These are phyloP conservation scores for Trypanosoma cruzi DNA, from an alignment of 208 protist genomes.

Conservation along the genomic window DNA sequence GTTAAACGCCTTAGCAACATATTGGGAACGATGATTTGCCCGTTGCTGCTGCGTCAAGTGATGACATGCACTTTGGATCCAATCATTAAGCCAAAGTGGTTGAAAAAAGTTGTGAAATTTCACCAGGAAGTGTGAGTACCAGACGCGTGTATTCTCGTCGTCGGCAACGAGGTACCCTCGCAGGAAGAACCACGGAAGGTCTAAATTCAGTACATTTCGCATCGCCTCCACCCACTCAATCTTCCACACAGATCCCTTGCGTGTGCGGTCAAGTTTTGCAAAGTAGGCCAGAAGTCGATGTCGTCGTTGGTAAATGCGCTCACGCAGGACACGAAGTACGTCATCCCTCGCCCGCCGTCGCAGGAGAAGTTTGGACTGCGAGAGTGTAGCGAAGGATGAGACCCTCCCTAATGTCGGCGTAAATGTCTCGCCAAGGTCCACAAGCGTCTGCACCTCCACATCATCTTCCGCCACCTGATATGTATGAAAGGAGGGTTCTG, in stretches of 20 bases:
- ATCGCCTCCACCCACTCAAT: slow-evolving; percentile 92
- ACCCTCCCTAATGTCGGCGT: slow-evolving; percentile 33
- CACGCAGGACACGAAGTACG: slow-evolving; percentile 81
- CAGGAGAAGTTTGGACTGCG: slow-evolving; percentile 23
- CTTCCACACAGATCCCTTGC: slow-evolving; percentile 90
- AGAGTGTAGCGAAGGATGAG: slow-evolving; percentile 35
- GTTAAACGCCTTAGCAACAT: slow-evolving; percentile 73
- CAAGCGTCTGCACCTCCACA: slow-evolving; percentile 58
- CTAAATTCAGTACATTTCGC: slow-evolving; percentile 83
- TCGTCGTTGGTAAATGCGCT: slow-evolving; percentile 80
- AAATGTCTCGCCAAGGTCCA: slow-evolving; percentile 56
- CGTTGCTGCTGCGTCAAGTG: slow-evolving; percentile 79
- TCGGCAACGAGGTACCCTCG: slow-evolving; percentile 78
- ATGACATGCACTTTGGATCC: slow-evolving; percentile 60
- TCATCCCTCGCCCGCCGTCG: slow-evolving; percentile 78
- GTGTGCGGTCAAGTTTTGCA: slow-evolving; percentile 87
- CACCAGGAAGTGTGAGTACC: slow-evolving; percentile 74
- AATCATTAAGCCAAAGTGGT: slow-evolving; percentile 67
- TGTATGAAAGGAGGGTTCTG: slow-evolving; percentile 71
- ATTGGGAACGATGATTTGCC: slow-evolving; percentile 75
- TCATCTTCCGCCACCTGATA: slow-evolving; percentile 83
- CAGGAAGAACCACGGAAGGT: slow-evolving; percentile 90
- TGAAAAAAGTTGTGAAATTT: slow-evolving; percentile 80
- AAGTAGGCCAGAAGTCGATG: slow-evolving; percentile 89
- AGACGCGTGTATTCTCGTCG: slow-evolving; percentile 69